A percentile compares a stretch with the other conserved stretches of the same genome.
phyloP scores from a whole-genome alignment of 495 filamentous ascomycete genomes.

The Xylaria longipes region DNA sequence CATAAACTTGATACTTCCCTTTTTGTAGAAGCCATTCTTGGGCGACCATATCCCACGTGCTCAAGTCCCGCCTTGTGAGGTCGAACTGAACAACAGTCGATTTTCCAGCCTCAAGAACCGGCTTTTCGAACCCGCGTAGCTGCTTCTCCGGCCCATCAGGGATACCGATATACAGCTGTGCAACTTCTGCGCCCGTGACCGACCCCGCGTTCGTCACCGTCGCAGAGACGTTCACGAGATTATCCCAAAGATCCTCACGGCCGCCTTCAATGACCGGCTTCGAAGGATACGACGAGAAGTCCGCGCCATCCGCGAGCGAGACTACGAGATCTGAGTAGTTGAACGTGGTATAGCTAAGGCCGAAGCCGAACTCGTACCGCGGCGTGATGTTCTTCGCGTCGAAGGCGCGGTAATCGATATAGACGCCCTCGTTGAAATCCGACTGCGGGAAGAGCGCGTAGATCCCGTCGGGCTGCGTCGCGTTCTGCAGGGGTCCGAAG shows the following conservation, averaged over 20 bases:
- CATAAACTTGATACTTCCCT: constrained; percentile 52
- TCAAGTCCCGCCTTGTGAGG: constrained; percentile 70
- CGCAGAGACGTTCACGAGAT: constrained; percentile 57
- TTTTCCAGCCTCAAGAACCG: constrained; percentile 50
- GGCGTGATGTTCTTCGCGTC: constrained; percentile 67
- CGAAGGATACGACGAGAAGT: constrained; percentile 42
- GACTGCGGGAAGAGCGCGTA: constrained; percentile 59
- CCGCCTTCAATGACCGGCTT: constrained; percentile 62
- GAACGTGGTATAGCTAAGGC: constrained; percentile 73
- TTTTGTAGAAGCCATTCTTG: constrained; percentile 66
- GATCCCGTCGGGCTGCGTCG: constrained; percentile 41
- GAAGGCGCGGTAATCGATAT: constrained; percentile 72
- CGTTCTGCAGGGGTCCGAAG: constrained; percentile 55
- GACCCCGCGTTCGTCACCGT: constrained; percentile 63
- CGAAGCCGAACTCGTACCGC: constrained; percentile 75
- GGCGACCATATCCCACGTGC: constrained; percentile 65
- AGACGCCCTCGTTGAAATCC: constrained; percentile 69
- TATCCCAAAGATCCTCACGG: constrained; percentile 64
- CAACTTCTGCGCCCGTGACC: constrained; percentile 59
- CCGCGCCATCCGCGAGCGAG: constrained; percentile 29
- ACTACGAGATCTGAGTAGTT: constrained; percentile 52
- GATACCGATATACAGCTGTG: constrained; percentile 69
- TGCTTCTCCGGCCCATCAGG: constrained; percentile 60
- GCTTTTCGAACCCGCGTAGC: constrained; percentile 73
- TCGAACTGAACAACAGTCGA: constrained; percentile 56